These are phyloP conservation scores for Saccharomycopsis sp. DNA, from an alignment of 805 yeast genomes.

Conservation along the genomic window DNA sequence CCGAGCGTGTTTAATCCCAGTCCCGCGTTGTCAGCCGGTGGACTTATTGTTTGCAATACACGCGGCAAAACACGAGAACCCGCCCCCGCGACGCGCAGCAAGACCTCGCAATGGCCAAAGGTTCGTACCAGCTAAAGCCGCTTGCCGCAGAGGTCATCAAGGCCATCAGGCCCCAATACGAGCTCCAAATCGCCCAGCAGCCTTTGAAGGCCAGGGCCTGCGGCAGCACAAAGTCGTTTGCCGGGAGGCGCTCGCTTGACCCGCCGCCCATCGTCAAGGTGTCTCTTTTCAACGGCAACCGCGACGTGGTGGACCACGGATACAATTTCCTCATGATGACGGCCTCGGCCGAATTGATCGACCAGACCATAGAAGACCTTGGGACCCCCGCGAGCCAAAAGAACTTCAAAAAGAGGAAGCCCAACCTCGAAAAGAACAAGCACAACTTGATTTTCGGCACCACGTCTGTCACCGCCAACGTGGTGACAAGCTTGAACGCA, in stretches of 20 bases:
- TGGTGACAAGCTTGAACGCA: constrained; percentile 1
- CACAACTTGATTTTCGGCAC: constrained; percentile 14
- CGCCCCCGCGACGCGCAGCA: background rate
- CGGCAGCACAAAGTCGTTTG: constrained; percentile 28
- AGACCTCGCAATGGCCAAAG: constrained; percentile 17
- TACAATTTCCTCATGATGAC: constrained; percentile 18
- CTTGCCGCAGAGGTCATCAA: constrained; percentile 10
- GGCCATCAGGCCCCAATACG: constrained; percentile 11
- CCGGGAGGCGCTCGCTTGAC: constrained; percentile 17
- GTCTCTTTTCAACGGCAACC: background rate
- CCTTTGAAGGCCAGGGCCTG: constrained; percentile 31
- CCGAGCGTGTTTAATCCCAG: no score
- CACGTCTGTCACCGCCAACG: constrained; percentile 16
- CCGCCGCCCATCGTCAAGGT: constrained; percentile 18
- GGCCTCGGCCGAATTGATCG: constrained; percentile 17
- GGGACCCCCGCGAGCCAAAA: constrained; percentile 16
- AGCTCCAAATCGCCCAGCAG: constrained; percentile 26
- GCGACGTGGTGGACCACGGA: constrained; percentile 15
- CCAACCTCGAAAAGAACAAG: constrained; percentile 16
- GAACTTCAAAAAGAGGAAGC: constrained; percentile 17
- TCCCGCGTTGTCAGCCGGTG: no score
- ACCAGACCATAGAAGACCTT: constrained; percentile 14
- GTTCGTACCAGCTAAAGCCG: constrained; percentile 12
- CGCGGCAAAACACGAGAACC: no score
- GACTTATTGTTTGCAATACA: no score